Base-by-base conservation (phyloP, 345 rosid genomes). In the Eucalyptus microcorys region DNA sequence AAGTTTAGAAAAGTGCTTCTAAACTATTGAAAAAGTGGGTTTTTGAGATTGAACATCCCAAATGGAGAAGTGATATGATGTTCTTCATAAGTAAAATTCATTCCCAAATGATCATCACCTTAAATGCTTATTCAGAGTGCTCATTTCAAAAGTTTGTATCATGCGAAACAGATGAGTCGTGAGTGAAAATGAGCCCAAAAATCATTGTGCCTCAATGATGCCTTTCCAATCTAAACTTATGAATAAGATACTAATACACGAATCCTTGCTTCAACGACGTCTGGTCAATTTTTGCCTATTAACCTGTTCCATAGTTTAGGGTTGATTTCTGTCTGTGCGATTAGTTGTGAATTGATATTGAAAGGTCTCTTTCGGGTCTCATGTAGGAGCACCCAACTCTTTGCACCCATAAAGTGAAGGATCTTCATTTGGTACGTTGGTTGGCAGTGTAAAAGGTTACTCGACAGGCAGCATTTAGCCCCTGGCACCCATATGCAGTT, bases 151-250 rank as follows among this genome's bases (percentile, higher is more conserved):
- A 43, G 15, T 40, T 76, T 76, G 47, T 24, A 37, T 76, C 30
- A 21, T 12, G 16, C 7, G 15, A 76, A 40, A 40, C 0, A 1
- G 30, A 21, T 2, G 30, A 26, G 30, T 10, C 0, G 16, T 22
- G 1, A 42, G 24, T 11, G 15, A 76, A 37, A 76, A 40, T 40
- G 47, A 22, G 47, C 83, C 83, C 27, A 76, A 40, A 37, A 40
- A 21, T 43, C 30, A 76, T 76, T 21, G 47, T 37, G 83, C 27
- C 8, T 76, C 42, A 6, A 11, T 48, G 87, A 32, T 49, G 55
- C 42, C 15, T 85, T 26, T 32, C 37, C 87, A 30, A 48, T 32
- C 87, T 48, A 47, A 85, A 85, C 37, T 4, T 30, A 50, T 85
- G 55, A 48, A 48, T 27, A 14, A 32, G 49, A 45, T n/a, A 15